These are phyloP conservation scores for Boletus coccyginus DNA, from an alignment of 768 basidiomycete genomes.

Conservation along the genomic window DNA sequence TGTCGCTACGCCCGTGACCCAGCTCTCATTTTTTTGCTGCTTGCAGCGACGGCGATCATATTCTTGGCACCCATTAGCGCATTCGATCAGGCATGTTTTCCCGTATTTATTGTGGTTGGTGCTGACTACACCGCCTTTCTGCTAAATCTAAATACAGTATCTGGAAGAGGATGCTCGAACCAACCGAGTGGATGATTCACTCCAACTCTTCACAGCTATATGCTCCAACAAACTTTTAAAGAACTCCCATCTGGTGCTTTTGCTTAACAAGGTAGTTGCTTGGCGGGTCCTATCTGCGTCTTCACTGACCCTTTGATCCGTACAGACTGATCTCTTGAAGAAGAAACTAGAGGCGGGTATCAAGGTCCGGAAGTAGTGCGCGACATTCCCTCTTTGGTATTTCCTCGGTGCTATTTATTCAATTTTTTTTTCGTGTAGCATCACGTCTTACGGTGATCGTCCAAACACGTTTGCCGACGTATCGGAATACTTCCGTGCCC, in stretches of 20 bases:
- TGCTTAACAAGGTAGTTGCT: slow-evolving; percentile 69
- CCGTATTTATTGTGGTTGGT: neutral
- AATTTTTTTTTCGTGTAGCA: slow-evolving; percentile 38
- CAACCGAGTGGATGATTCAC: slow-evolving; percentile 79
- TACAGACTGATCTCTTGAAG: slow-evolving; percentile 67
- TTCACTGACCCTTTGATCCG: slow-evolving; percentile 7
- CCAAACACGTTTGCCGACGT: slow-evolving; percentile 70
- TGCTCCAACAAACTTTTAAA: slow-evolving; percentile 74
- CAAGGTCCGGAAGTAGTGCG: slow-evolving; percentile 75
- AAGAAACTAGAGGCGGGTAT: slow-evolving; percentile 68
- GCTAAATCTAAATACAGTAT: slow-evolving; percentile 45
- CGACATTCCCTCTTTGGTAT: slow-evolving; percentile 16
- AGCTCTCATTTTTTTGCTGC: slow-evolving; percentile 3
- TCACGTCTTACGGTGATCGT: slow-evolving; percentile 74
- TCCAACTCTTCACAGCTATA: slow-evolving; percentile 73
- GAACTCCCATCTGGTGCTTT: slow-evolving; percentile 67
- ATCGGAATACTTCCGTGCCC: slow-evolving; percentile 79
- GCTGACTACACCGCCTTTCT: slow-evolving; percentile 12
- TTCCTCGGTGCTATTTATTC: neutral
- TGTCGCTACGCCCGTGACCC: slow-evolving; percentile 9
- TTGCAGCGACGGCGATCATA: slow-evolving; percentile 75
- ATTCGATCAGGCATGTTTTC: slow-evolving; percentile 68
- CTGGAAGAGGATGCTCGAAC: slow-evolving; percentile 78
- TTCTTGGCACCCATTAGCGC: slow-evolving; percentile 86
- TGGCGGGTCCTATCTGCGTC: slow-evolving; percentile 1